Percentiles rank a stretch among this genome's conserved stretches.
Evolutionary conservation across 1,139 yeast species (phyloP).

Genomic region (Pichia sp.): DNA sequence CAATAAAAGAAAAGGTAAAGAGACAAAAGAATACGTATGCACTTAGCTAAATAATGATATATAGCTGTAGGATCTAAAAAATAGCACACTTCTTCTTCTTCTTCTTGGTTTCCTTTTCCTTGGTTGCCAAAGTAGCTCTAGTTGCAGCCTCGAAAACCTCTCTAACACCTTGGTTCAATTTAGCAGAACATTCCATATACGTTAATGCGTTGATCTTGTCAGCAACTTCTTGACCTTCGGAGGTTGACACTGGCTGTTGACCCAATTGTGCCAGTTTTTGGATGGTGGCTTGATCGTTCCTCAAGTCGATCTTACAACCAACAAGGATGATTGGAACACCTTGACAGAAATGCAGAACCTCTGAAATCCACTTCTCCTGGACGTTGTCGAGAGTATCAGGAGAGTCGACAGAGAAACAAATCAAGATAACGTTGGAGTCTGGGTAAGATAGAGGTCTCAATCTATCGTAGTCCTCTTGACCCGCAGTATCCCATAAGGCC

Average conservation of each 20-base stretch:
- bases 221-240: constrained; percentile 83
- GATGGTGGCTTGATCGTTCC: constrained; percentile 74
- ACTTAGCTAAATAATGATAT: not conserved
- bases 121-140: constrained; percentile 72
- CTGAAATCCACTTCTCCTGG: constrained; percentile 93
- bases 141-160: constrained; percentile 92
- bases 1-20: not conserved
- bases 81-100: constrained; percentile 43
- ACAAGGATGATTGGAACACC: constrained; percentile 92
- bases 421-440: constrained; percentile 85
- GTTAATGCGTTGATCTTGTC: constrained; percentile 81
- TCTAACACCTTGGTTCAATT: constrained; percentile 85
- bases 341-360: constrained; percentile 90
- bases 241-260: constrained; percentile 67
- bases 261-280: constrained; percentile 72
- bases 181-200: constrained; percentile 91
- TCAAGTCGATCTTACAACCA: constrained; percentile 87
- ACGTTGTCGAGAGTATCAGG: constrained; percentile 93
- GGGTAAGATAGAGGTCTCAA: constrained; percentile 92
- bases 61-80: constrained; percentile 5
- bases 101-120: constrained; percentile 53
- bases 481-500: constrained; percentile 98
- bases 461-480: constrained; percentile 96
- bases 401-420: constrained; percentile 86
- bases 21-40: not conserved